Evolutionary conservation across 163 green algal genomes (phyloP).

Genomic region (Scenedesmus sp.): DNA sequence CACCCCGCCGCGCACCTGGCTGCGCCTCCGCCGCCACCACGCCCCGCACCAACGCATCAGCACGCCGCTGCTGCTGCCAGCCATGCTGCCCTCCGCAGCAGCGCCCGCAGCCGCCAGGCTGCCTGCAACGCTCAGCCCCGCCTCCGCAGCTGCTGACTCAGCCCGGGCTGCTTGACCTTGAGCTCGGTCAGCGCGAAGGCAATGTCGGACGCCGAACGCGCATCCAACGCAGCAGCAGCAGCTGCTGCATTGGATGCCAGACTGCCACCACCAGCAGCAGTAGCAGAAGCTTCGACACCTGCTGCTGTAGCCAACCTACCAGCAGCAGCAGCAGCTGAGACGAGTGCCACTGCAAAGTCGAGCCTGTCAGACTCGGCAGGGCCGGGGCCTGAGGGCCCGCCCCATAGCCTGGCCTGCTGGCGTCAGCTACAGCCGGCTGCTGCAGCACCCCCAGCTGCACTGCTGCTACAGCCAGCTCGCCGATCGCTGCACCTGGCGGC

Average conservation of each 20-base stretch:
- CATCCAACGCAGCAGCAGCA: background rate
- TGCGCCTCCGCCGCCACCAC: background rate
- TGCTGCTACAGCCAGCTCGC: slow-evolving; percentile 26
- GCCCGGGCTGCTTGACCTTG: slow-evolving; percentile 7
- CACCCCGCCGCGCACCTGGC: slow-evolving; percentile 29
- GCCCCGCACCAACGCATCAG: slow-evolving; percentile 23
- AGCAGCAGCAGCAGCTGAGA: slow-evolving; percentile 6
- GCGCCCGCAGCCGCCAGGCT: slow-evolving; percentile 17
- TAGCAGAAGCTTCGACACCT: too few species aligned
- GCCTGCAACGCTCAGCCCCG: background rate
- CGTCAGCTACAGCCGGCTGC: background rate
- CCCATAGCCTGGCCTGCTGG: background rate
- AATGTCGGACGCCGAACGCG: slow-evolving; percentile 1
- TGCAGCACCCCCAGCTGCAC: slow-evolving; percentile 1
- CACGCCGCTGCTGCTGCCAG: background rate
- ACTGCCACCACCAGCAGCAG: background rate
- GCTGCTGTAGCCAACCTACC: too few species aligned
- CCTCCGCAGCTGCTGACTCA: background rate
- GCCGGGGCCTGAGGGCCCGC: background rate
- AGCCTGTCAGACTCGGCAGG: background rate
- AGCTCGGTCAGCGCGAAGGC: background rate
- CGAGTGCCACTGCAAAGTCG: slow-evolving; percentile 2
- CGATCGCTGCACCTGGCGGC: background rate
- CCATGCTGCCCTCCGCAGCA: slow-evolving; percentile 30
- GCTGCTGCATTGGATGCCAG: background rate